Evolutionary conservation across 257 asterid genomes (phyloP).

Genomic region (Apocynum venetum): DNA sequence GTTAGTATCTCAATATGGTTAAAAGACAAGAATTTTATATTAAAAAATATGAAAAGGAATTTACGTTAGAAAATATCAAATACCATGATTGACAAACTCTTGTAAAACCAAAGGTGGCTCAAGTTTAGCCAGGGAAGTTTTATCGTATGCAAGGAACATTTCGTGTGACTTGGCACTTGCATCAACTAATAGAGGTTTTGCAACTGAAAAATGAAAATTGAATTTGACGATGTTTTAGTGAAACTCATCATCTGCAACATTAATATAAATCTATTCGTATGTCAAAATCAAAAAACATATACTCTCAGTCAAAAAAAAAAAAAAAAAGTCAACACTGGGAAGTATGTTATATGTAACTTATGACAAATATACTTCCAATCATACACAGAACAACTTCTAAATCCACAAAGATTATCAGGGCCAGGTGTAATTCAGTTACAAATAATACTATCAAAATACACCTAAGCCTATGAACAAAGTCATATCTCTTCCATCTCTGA

Average conservation of each 20-base stretch:
- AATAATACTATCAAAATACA: not conserved
- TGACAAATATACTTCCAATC: not conserved
- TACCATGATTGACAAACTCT: constrained; percentile 94
- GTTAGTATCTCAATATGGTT: not conserved
- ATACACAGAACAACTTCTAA: not conserved
- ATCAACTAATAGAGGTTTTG: constrained; percentile 62
- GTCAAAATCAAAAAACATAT: not conserved
- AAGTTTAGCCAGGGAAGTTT: constrained; percentile 56
- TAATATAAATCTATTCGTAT: not conserved
- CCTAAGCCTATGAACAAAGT: too few species aligned
- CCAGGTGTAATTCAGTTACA: not conserved
- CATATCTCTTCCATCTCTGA: too few species aligned
- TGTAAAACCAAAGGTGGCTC: constrained; percentile 90
- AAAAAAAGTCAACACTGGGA: not conserved
- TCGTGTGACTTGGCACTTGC: constrained; percentile 67
- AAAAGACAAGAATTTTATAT: not conserved
- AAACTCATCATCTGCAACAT: not conserved
- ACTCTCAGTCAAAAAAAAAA: too few species aligned
- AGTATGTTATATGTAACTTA: not conserved
- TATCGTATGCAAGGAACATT: constrained; percentile 77
- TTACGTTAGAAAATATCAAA: not conserved
- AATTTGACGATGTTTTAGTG: not conserved
- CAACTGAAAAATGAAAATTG: constrained; percentile 47
- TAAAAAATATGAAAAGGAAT: not conserved
- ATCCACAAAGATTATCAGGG: not conserved